Base-by-base conservation (phyloP, 345 rosid genomes). In the Syzygium oleosum region DNA sequence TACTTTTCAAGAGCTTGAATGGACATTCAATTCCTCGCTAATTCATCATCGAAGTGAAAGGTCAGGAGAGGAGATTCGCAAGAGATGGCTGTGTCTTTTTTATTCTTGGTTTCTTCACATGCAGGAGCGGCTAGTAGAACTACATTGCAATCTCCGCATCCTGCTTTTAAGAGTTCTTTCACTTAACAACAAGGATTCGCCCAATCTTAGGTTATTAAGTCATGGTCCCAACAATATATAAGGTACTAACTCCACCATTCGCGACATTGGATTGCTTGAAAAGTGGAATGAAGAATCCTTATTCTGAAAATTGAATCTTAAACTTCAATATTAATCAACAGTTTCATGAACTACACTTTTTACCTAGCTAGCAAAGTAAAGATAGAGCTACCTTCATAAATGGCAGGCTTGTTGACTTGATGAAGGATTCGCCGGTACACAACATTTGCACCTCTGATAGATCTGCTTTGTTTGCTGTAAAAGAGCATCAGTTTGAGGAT, bases 391-490 rank as follows among this genome's bases (percentile, higher is more conserved):
- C 52, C 85, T 55, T 87, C 55, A 83, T 96, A 98, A 49, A 98
- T 94, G 22, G 94, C 92, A 85, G 98, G 98, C 65, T 90, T 94
- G 84, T 96, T 93, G 6, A 98, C 97, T 92, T 96, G 99, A 49
- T 94, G 89, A 89, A 92, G 61, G 5, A 98, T 89, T 38, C 98
- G 91, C 58, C 78, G 85, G 90, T 96, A 98, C 19, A 96, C 94
- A 52, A 96, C 96, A 87, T 95, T 96, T 3, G 99, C 99, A 34
- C 96, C 96, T 59, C 99, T 93, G 87, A 96, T 94, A 85, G 94
- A 94, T 89, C 85, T 93, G 96, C 99, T 96, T 91, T 96, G 98
- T 86, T 94, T 95, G 87, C 99, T 96, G 90, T 98, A 98, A 91
- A 96, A 98, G 87, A 96, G 86, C 92, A 96, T 86, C 87, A 96